Evolutionary conservation across 1,139 yeast species (phyloP).

Genomic region (Debaryomyces sp.): DNA sequence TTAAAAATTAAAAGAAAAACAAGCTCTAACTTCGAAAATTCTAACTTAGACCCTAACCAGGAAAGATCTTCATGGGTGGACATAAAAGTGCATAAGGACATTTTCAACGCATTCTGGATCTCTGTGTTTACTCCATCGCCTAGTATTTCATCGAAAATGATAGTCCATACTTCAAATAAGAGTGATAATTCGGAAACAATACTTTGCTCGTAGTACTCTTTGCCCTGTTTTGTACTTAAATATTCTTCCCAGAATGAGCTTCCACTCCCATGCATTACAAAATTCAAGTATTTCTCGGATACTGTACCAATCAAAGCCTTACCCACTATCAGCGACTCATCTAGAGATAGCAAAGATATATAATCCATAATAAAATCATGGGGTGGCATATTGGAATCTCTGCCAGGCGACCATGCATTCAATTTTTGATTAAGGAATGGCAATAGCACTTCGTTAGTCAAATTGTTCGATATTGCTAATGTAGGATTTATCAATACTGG

Average conservation of each 20-base stretch:
- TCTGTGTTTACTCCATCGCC: neutral
- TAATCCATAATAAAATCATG: constrained; percentile 20
- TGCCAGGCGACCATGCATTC: constrained; percentile 18
- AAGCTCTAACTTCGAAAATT: constrained; percentile 7
- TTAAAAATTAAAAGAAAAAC: constrained; percentile 4
- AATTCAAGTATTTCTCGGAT: constrained; percentile 15
- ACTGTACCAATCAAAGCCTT: constrained; percentile 13
- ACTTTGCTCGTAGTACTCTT: neutral
- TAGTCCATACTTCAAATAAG: constrained; percentile 9
- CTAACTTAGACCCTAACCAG: constrained; percentile 6
- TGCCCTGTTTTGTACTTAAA: neutral
- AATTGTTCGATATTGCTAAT: constrained; percentile 15
- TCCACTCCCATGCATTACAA: constrained; percentile 14
- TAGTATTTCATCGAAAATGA: constrained; percentile 6
- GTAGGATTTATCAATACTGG: constrained; percentile 19
- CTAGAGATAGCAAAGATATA: constrained; percentile 18
- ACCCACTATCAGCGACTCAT: constrained; percentile 15
- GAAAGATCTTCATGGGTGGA: neutral
- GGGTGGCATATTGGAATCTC: constrained; percentile 7
- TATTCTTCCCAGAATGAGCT: constrained; percentile 20
- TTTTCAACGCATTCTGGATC: constrained; percentile 1
- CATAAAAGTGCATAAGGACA: constrained; percentile 7
- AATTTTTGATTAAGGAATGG: constrained; percentile 19
- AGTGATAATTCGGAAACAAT: constrained; percentile 8
- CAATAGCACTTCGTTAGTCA: constrained; percentile 19